A percentile compares a stretch with the other conserved stretches of the same genome.
Evolutionary conservation across 345 rosid genomes (phyloP).

Genomic region (Syzygium grande): DNA sequence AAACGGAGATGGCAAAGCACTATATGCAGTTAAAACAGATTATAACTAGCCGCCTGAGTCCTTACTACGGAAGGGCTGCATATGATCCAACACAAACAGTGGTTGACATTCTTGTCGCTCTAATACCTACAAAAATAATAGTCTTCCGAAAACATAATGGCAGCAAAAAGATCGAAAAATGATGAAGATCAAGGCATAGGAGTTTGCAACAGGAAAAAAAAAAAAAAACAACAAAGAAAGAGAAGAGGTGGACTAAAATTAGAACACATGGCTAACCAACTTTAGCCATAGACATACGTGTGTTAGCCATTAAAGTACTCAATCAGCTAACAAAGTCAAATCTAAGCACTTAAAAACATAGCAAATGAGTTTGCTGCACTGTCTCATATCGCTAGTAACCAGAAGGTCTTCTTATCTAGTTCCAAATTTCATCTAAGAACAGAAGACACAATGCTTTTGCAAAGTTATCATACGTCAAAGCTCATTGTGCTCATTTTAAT

Average conservation of each 20-base stretch:
- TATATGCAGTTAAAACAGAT: background rate
- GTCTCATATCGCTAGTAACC: background rate
- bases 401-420: background rate
- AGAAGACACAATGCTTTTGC: background rate
- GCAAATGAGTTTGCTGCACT: conserved; percentile 1
- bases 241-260: background rate
- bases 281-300: background rate
- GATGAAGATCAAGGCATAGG: background rate
- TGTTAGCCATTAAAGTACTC: conserved; percentile 1
- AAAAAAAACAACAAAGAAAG: background rate
- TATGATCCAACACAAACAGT: background rate
- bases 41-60: background rate
- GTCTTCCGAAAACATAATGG: background rate
- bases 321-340: conserved; percentile 1
- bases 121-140: background rate
- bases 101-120: background rate
- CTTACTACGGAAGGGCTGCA: background rate
- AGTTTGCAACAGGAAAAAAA: background rate
- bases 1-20: background rate
- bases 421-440: background rate
- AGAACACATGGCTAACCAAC: background rate
- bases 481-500: background rate
- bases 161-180: background rate
- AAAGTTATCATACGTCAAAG: background rate
- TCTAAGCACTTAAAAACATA: conserved; percentile 1